phyloP scores from a whole-genome alignment of 2,329 filamentous ascomycete species.

The Teratosphaeria nubilosa region DNA sequence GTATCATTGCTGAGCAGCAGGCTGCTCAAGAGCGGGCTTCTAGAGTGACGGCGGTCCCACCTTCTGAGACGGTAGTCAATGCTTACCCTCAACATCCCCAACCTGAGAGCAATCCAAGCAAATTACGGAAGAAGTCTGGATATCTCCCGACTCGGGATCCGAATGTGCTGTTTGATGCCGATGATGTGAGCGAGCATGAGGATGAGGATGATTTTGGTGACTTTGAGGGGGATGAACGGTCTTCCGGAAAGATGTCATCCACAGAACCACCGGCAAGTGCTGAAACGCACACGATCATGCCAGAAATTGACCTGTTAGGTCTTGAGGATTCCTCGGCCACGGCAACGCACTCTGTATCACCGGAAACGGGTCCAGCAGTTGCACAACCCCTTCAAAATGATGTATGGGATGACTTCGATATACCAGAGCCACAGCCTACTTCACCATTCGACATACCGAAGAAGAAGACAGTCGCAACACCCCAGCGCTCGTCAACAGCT shows the following conservation, averaged over 20 bases:
- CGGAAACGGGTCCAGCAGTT: neutral
- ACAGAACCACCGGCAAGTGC: neutral
- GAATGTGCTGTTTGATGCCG: conserved; percentile 26
- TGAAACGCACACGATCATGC: conserved; percentile 5
- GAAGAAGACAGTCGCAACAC: neutral
- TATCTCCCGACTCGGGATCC: conserved; percentile 14
- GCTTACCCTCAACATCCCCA: neutral
- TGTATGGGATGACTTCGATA: conserved; percentile 37
- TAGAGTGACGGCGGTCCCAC: neutral
- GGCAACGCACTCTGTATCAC: neutral
- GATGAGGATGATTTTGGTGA: conserved; percentile 27
- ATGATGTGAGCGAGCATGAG: conserved; percentile 17
- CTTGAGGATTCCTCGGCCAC: conserved; percentile 18
- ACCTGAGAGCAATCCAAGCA: conserved; percentile 8
- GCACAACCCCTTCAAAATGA: neutral
- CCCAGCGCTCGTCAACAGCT: neutral
- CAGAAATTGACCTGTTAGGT: conserved; percentile 19
- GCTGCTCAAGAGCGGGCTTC: neutral
- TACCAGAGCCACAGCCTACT: conserved; percentile 4
- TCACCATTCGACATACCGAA: neutral
- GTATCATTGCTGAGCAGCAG: conserved; percentile 16
- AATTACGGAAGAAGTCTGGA: conserved; percentile 16
- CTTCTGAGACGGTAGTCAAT: neutral
- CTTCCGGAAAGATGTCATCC: neutral
- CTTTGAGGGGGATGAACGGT: conserved; percentile 17